Percentiles rank a stretch among this genome's conserved stretches.
phyloP scores from a whole-genome alignment of 2,329 filamentous ascomycete species.

The Chrysosporium queenslandicum region DNA sequence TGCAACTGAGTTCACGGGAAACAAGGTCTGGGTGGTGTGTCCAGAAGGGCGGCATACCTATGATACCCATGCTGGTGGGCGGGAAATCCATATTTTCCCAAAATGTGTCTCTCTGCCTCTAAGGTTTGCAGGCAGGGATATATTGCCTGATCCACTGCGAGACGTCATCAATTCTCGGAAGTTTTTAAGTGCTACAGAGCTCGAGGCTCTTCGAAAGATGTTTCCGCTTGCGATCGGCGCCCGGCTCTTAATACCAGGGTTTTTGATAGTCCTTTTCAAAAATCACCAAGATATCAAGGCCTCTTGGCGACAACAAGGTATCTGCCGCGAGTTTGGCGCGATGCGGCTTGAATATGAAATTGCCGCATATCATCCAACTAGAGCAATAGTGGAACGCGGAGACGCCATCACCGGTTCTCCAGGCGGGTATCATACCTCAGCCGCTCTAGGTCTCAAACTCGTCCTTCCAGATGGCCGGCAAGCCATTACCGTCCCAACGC shows the following conservation, averaged over 20 bases:
- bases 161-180: slow-evolving; percentile 1
- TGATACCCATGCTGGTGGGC: slow-evolving; percentile 8
- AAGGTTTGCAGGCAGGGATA: background rate
- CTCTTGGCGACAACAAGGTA: background rate
- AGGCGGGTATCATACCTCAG: background rate
- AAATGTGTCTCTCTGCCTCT: background rate
- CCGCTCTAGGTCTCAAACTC: slow-evolving; percentile 7
- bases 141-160: background rate
- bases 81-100: slow-evolving; percentile 8
- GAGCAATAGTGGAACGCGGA: background rate
- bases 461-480: background rate
- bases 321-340: background rate
- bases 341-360: background rate
- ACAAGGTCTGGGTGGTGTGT: slow-evolving; percentile 7
- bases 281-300: background rate
- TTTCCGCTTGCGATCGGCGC: slow-evolving; percentile 6
- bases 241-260: slow-evolving; percentile 7
- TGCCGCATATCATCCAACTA: background rate
- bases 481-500: slow-evolving; percentile 9
- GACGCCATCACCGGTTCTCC: background rate
- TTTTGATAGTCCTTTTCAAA: slow-evolving; percentile 4
- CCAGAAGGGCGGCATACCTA: background rate
- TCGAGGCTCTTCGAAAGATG: slow-evolving; percentile 1
- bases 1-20: background rate
- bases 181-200: background rate